Evolutionary conservation across 108 stramenopile genomes (phyloP), one percentile per base, ranked within the genome.

Genomic region (Cyclostephanos invisitatus): DNA sequence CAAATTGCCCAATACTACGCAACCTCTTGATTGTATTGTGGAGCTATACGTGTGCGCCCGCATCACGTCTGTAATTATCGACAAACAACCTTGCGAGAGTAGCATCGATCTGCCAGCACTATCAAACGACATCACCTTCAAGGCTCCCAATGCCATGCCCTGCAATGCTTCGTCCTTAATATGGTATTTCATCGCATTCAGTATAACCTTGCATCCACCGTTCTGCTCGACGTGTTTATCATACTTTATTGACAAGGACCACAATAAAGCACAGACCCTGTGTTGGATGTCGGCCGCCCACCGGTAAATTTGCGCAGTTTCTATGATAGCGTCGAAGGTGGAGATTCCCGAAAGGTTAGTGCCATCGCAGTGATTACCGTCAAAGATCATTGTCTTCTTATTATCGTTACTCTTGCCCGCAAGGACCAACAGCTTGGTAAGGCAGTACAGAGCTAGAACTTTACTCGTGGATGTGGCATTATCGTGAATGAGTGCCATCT

Each of bases 231-330:
- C 71, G 57, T 72, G 57, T 40, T 72, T 60, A 36, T 60, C 42
- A 49, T 72, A 36, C 17, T 72, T 61, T 60, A 79, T 79, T 5
- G 67, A 62, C 28, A 79, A 36, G 46, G 66, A 56, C 70, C 58
- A 67, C 25, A 79, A 27, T 35, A 79, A 21, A 64, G 71, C 66
- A 67, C 78, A 79, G 17, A 57, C 78, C 55, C 40, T 61, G 18
- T 47, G 62, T 68, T 72, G 78, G 47, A 79, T 72, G n/a, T 79
- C 66, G 8, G 67, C 49, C 47, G 66, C 67, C 17, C n/a, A 1
- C 5, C 50, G n/a, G 73, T 86, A 86, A 17, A 68, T 61, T 11
- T 62, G 44, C 73, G 87, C 79, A 0, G 83, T 85, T 32, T 84
- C 85, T 42, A 73, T 60, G 46, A 88, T 70, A 40, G 71, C 56